phyloP scores from a whole-genome alignment of 352 stramenopile species.

The Phytophthora sp. region DNA sequence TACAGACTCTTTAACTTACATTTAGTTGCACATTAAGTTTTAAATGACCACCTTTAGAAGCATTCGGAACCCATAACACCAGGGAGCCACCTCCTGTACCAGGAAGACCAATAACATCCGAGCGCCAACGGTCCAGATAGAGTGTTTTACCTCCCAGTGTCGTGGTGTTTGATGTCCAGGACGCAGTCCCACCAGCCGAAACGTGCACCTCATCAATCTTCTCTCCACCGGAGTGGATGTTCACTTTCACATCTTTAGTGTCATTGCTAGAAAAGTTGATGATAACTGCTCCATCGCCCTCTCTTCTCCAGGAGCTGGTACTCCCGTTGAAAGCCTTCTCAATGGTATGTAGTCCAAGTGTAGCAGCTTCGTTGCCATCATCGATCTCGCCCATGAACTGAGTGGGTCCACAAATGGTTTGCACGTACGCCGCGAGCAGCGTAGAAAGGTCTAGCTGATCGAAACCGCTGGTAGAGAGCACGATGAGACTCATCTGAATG shows the following conservation, averaged over 20 bases:
- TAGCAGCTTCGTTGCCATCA: slow-evolving; percentile 34
- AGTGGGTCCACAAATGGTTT: slow-evolving; percentile 58
- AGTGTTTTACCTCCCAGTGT: slow-evolving; percentile 55
- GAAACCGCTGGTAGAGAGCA: slow-evolving; percentile 39
- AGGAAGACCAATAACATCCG: slow-evolving; percentile 49
- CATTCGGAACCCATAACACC: slow-evolving; percentile 51
- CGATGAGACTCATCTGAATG: slow-evolving; percentile 35
- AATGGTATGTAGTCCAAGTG: slow-evolving; percentile 42
- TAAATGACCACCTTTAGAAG: slow-evolving; percentile 34
- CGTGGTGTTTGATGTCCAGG: slow-evolving; percentile 32
- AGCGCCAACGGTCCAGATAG: slow-evolving; percentile 64
- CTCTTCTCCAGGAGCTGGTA: slow-evolving; percentile 35
- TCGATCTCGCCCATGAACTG: slow-evolving; percentile 53
- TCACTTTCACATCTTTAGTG: slow-evolving; percentile 35
- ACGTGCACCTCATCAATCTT: slow-evolving; percentile 36
- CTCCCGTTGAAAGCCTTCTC: slow-evolving; percentile 44
- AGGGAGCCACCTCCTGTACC: slow-evolving; percentile 62
- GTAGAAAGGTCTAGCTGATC: slow-evolving; percentile 44
- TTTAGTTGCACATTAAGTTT: slow-evolving; percentile 52
- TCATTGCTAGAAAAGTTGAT: slow-evolving; percentile 31
- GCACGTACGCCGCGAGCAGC: slow-evolving; percentile 43
- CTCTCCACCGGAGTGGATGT: slow-evolving; percentile 41
- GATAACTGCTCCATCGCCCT: slow-evolving; percentile 6
- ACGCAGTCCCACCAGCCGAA: slow-evolving; percentile 26
- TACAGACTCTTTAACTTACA: slow-evolving; percentile 36